These are phyloP conservation scores for Hyphodiscus sp. DNA, from an alignment of 2,329 filamentous ascomycete species.

Conservation along the genomic window DNA sequence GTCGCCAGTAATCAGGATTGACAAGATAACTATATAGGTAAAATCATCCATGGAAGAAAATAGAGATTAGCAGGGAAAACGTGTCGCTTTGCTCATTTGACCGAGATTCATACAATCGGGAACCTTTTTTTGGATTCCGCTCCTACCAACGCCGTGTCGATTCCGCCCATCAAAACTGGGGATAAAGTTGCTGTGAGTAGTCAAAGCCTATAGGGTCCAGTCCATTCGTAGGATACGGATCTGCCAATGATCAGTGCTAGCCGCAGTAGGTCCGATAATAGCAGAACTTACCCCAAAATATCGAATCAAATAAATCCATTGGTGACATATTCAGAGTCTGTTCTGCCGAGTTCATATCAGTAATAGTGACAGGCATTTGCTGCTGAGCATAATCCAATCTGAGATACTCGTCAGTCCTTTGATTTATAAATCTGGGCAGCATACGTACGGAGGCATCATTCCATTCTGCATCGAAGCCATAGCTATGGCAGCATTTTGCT, in stretches of 20 bases:
- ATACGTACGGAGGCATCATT: constrained; percentile 28
- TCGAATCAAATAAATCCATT: constrained; percentile 62
- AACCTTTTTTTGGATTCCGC: no score
- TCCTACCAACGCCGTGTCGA: no score
- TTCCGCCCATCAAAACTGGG: constrained; percentile 7
- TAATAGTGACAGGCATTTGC: constrained; percentile 24
- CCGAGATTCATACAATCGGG: no score
- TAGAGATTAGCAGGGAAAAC: no score
- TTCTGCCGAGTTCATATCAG: constrained; percentile 43
- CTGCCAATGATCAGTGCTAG: constrained; percentile 3
- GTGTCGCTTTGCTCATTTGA: no score
- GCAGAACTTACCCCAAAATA: constrained; percentile 54
- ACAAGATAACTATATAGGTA: no score
- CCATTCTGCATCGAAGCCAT: constrained; percentile 62
- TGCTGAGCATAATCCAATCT: constrained; percentile 35
- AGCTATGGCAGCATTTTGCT: constrained; percentile 52
- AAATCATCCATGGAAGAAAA: no score
- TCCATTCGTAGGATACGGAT: constrained; percentile 16
- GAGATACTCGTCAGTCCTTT: background rate
- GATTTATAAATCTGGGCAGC: background rate
- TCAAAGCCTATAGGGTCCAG: constrained; percentile 18
- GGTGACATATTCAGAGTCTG: constrained; percentile 56
- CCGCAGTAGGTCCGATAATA: background rate
- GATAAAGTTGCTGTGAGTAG: constrained; percentile 19
- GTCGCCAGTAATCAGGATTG: no score